phyloP scores from a whole-genome alignment of 352 stramenopile species.

The Stramenopiles sp. region DNA sequence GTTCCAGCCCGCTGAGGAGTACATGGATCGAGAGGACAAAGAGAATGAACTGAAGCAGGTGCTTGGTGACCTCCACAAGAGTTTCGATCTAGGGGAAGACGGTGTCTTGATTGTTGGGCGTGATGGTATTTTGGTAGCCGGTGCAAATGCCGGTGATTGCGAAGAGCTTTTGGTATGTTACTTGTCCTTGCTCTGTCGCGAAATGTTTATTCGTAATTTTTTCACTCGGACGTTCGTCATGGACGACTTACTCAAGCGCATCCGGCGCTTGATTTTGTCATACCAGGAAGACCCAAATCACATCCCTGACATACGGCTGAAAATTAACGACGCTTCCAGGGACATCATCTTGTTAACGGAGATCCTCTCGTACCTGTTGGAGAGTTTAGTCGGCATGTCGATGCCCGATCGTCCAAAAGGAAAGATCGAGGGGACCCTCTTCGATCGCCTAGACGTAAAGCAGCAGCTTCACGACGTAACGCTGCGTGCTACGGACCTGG shows the following conservation, averaged over 20 bases:
- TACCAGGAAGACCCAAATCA: slow-evolving; percentile 65
- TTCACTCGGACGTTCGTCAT: slow-evolving; percentile 87
- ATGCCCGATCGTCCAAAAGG: slow-evolving; percentile 79
- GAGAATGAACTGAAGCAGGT: slow-evolving; percentile 93
- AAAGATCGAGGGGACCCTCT: slow-evolving; percentile 70
- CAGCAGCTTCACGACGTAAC: slow-evolving; percentile 41
- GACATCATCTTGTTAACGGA: slow-evolving; percentile 85
- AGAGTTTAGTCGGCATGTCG: slow-evolving; percentile 80
- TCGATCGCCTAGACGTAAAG: slow-evolving; percentile 75
- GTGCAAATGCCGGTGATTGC: slow-evolving; percentile 81
- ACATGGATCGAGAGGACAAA: slow-evolving; percentile 96
- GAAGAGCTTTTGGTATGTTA: slow-evolving; percentile 87
- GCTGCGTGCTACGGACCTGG: slow-evolving; percentile 68
- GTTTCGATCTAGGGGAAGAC: slow-evolving; percentile 90
- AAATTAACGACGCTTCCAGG: slow-evolving; percentile 64
- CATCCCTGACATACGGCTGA: slow-evolving; percentile 55
- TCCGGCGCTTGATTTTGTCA: slow-evolving; percentile 61
- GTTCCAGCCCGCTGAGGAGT: slow-evolving; percentile 91
- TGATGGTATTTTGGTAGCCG: slow-evolving; percentile 76
- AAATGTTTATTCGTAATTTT: slow-evolving; percentile 93
- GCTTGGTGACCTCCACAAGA: slow-evolving; percentile 79
- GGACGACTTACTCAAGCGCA: slow-evolving; percentile 81
- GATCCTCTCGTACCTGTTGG: slow-evolving; percentile 81
- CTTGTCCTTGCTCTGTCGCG: slow-evolving; percentile 83
- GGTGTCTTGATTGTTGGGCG: slow-evolving; percentile 87